Percentiles rank a stretch among this genome's conserved stretches.
Conservation (phyloP, 2,329 filamentous ascomycete species). For the Trichoderma koningii region DNA sequence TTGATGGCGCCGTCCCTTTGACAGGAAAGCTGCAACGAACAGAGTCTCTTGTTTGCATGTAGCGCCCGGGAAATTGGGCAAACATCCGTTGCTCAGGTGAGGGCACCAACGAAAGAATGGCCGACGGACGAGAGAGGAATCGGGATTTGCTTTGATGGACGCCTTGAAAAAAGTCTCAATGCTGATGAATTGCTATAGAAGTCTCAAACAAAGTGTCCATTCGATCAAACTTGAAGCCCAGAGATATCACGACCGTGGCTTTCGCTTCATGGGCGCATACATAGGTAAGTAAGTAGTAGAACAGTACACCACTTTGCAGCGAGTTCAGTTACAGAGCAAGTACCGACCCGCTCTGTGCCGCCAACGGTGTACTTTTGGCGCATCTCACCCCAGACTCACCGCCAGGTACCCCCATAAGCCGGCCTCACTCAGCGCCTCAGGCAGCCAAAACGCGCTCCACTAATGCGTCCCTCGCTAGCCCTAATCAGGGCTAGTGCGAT, state of each 20-base stretch:
- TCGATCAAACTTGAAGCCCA: background rate
- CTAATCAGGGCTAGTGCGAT: slow-evolving; percentile 5
- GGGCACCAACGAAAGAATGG: background rate
- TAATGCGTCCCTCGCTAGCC: background rate
- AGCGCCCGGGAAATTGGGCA: background rate
- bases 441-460: slow-evolving; percentile 31
- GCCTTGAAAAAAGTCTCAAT: no score
- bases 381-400: slow-evolving; percentile 7
- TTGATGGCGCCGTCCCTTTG: background rate
- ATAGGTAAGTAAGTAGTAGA: no score
- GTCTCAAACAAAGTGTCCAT: no score
- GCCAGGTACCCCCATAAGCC: slow-evolving; percentile 3
- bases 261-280: background rate
- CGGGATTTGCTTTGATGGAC: background rate
- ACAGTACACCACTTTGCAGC: background rate
- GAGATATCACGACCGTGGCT: background rate
- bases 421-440: slow-evolving; percentile 30
- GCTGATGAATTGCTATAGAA: background rate
- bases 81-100: background rate
- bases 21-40: background rate
- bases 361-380: background rate
- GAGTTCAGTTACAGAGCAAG: background rate
- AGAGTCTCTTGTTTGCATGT: background rate
- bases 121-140: background rate
- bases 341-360: background rate